Evolutionary conservation across 2,329 filamentous ascomycete genomes (phyloP).

Genomic region (Bipolaris cookei): DNA sequence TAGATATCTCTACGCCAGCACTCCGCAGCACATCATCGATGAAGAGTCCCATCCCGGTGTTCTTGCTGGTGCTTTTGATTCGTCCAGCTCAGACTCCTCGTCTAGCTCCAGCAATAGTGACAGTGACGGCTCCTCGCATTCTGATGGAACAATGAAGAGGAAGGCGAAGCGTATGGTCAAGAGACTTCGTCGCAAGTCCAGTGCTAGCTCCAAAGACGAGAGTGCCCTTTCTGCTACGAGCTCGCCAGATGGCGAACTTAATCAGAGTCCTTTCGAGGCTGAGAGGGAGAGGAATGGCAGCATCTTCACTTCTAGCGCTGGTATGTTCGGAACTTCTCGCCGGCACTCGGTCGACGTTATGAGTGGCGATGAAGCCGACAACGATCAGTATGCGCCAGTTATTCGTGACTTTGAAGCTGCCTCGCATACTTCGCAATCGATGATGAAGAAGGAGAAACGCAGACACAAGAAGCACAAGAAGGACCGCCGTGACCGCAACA

Average conservation of each 20-base stretch:
- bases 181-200: conserved; percentile 77
- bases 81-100: conserved; percentile 63
- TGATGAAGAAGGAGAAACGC: conserved; percentile 50
- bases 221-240: conserved; percentile 53
- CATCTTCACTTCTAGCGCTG: conserved; percentile 27
- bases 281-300: conserved; percentile 38
- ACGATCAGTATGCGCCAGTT: conserved; percentile 51
- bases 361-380: conserved; percentile 63
- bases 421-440: conserved; percentile 41
- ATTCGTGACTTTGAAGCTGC: conserved; percentile 58
- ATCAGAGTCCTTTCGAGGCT: conserved; percentile 49
- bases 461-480: conserved; percentile 56
- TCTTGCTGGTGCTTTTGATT: conserved; percentile 79
- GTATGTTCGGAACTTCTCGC: conserved; percentile 35
- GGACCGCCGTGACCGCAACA: conserved; percentile 51
- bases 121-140: conserved; percentile 68
- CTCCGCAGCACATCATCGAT: conserved; percentile 89
- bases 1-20: conserved; percentile 88
- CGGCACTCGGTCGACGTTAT: conserved; percentile 52
- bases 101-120: conserved; percentile 57
- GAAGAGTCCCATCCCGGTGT: conserved; percentile 88
- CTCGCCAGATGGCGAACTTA: conserved; percentile 53
- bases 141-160: conserved; percentile 74
- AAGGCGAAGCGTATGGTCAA: conserved; percentile 78
- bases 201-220: conserved; percentile 70